A percentile compares a stretch with the other conserved stretches of the same genome.
Evolutionary conservation across 202 grass and related monocot genomes (phyloP).

Genomic region (Schoenoplectus triqueter): DNA sequence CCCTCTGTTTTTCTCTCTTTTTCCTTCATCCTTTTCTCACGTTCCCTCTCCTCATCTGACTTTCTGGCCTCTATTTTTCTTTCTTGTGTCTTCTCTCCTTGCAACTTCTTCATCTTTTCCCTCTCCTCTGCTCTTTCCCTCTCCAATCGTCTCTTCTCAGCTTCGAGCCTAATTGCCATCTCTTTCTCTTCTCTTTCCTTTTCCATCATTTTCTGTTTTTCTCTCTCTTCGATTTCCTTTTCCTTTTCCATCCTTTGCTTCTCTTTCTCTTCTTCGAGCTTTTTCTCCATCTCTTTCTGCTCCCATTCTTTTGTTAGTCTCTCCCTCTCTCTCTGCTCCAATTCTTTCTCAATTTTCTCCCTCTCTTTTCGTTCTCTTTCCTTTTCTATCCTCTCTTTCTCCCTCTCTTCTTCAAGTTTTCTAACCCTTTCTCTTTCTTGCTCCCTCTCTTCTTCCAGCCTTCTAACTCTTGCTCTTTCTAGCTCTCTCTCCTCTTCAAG

Average conservation of each 20-base stretch:
- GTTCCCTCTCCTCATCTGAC: conserved; percentile 35
- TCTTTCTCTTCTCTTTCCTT: conserved; percentile 42
- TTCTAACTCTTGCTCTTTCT: conserved; percentile 41
- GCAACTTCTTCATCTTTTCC: conserved; percentile 3
- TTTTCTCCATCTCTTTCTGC: conserved; percentile 20
- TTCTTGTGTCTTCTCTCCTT: conserved; percentile 32
- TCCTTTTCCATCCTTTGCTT: conserved; percentile 30
- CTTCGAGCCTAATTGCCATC: conserved; percentile 24
- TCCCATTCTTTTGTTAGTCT: conserved; percentile 22
- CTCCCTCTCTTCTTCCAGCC: conserved; percentile 38
- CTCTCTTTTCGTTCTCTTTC: conserved; percentile 16
- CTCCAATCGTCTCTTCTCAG: conserved; percentile 25
- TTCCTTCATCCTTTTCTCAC: conserved; percentile 34
- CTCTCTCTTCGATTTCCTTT: conserved; percentile 27
- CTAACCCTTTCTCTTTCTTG: conserved; percentile 32
- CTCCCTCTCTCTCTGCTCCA: conserved; percentile 39
- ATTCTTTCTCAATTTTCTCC: conserved; percentile 27
- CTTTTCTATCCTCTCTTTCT: conserved; percentile 5
- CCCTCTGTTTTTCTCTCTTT: conserved; percentile 23
- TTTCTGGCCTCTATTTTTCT: conserved; percentile 29
- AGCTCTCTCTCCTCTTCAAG: conserved; percentile 36
- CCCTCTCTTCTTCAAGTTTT: conserved; percentile 35
- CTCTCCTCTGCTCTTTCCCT: conserved; percentile 32
- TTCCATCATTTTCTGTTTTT: conserved; percentile 27
- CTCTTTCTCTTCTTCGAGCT: conserved; percentile 37